Evolutionary conservation across 495 filamentous ascomycete species (phyloP), one percentile per base, ranked within the genome.

Genomic region (Pyrenula massariospora): DNA sequence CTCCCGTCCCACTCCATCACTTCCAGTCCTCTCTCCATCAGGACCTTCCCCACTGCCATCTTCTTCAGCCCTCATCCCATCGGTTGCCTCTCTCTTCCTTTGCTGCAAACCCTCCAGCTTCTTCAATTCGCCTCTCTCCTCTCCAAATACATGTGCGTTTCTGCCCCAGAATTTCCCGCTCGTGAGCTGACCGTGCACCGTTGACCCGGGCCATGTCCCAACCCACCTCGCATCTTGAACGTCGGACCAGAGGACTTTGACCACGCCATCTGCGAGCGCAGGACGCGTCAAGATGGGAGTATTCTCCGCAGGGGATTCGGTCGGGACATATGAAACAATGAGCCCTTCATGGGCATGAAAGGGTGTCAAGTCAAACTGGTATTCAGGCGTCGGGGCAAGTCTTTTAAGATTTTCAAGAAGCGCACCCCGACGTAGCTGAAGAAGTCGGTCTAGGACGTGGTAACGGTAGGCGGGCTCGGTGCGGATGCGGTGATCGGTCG

Each of bases 131-230:
- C 48, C 42, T 63, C 58, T 53, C 59, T 67, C 70, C 57, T 76
- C 74, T 22, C 70, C 70, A 62, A 71, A 54, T 48, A 49, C 64
- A 67, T 48, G 72, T 77, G 0, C 58, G 47, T 8, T 42, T 42
- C 31, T 42, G 5, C 31, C 15, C 31, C 22, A 55, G 51, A 25
- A 60, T 58, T 54, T 63, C 57, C 31, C 31, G 15, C 8, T 8
- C 15, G 31, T 42, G 15, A 42, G 31, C 15, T 8, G 8, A 42
- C 31, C 31, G 31, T 42, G 31, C 5, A 42, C 31, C 31, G 31
- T 42, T 5, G 31, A 42, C 15, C 8, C 31, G 8, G 31, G 31
- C 31, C 31, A 42, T 42, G 5, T 42, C 15, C 15, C 31, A 8
- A 42, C 31, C 31, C 31, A 42, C 15, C 15, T 42, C 31, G 31